Conservation (phyloP, 345 rosid genomes). For the Salix brachista region DNA sequence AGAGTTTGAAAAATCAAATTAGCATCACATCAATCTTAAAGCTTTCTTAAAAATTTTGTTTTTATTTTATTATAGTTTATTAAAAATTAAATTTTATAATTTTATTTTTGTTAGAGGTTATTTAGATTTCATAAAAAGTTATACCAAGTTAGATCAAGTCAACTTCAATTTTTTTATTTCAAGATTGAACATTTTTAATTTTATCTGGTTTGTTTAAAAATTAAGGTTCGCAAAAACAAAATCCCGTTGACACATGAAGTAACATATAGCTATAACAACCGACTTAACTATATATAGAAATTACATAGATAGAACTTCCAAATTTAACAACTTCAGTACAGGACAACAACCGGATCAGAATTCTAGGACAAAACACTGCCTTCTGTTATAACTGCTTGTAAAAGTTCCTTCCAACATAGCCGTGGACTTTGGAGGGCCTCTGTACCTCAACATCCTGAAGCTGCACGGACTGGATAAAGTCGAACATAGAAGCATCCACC, state of each 20-base stretch:
- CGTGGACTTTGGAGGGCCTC: not conserved
- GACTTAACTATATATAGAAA: not conserved
- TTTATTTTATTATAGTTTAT: too few relatives aligned
- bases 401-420: not conserved
- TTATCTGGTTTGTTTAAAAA: too few relatives aligned
- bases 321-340: not conserved
- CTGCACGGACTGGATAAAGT: not conserved
- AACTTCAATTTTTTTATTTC: too few relatives aligned
- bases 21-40: too few relatives aligned
- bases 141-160: too few relatives aligned
- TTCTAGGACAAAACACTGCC: not conserved
- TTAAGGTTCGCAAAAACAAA: too few relatives aligned
- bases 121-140: too few relatives aligned
- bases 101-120: too few relatives aligned
- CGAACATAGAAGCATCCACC: not conserved
- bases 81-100: too few relatives aligned
- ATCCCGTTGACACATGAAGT: not conserved
- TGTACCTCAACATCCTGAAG: not conserved
- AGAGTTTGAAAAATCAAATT: too few relatives aligned
- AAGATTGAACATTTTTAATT: too few relatives aligned
- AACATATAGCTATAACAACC: not conserved
- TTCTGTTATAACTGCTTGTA: not conserved
- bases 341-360: not conserved
- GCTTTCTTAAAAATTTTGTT: too few relatives aligned
- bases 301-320: not conserved